These are phyloP conservation scores for Aaosphaeria arxii DNA, from an alignment of 2,329 filamentous ascomycete genomes.

Conservation along the genomic window DNA sequence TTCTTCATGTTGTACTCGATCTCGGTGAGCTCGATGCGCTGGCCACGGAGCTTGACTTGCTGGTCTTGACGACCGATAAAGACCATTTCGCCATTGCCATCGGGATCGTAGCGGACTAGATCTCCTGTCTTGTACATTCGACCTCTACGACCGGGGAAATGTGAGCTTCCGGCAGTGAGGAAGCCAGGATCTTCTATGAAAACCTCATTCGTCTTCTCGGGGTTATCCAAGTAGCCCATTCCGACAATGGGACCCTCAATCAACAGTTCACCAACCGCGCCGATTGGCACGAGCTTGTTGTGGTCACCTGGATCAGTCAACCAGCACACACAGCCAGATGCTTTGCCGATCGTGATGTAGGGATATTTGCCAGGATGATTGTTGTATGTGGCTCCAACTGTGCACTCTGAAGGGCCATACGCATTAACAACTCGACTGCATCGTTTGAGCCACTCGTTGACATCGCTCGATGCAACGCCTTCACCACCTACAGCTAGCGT, in stretches of 20 bases:
- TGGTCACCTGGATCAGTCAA: slow-evolving; percentile 40
- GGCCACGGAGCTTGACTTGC: slow-evolving; percentile 41
- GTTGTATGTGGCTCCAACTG: slow-evolving; percentile 34
- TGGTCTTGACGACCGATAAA: slow-evolving; percentile 37
- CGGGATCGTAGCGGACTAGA: slow-evolving; percentile 50
- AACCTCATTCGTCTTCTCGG: slow-evolving; percentile 33
- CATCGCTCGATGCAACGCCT: slow-evolving; percentile 31
- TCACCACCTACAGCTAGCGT: slow-evolving; percentile 42
- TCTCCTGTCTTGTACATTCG: slow-evolving; percentile 33
- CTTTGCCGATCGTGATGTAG: slow-evolving; percentile 37
- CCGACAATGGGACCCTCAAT: slow-evolving; percentile 56
- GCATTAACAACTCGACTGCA: slow-evolving; percentile 31
- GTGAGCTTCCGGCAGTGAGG: slow-evolving; percentile 58
- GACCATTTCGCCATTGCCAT: slow-evolving; percentile 31
- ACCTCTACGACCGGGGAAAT: slow-evolving; percentile 53
- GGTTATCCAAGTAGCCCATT: slow-evolving; percentile 35
- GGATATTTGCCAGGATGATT: slow-evolving; percentile 23
- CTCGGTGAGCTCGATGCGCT: slow-evolving; percentile 37
- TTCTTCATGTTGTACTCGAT: slow-evolving; percentile 41
- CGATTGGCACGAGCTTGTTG: slow-evolving; percentile 34
- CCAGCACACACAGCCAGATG: slow-evolving; percentile 36
- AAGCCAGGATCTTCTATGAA: slow-evolving; percentile 55
- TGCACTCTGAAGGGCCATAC: slow-evolving; percentile 37
- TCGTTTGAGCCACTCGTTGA: slow-evolving; percentile 43
- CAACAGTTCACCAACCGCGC: slow-evolving; percentile 52